These are phyloP conservation scores for Blastobotrys muscicola DNA, from an alignment of 805 yeast species.

Conservation along the genomic window DNA sequence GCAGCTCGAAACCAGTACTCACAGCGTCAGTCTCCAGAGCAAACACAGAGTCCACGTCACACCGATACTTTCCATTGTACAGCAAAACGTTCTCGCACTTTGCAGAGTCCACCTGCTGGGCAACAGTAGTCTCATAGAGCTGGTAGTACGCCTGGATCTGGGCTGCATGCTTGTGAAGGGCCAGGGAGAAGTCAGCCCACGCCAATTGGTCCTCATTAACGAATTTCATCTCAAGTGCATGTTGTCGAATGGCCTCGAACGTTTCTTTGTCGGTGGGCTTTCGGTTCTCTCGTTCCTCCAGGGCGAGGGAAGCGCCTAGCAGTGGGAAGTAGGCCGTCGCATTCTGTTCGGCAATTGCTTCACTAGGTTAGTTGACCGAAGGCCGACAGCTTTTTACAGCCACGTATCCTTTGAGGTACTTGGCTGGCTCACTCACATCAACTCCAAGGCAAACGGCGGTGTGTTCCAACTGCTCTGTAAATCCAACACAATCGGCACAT, in stretches of 20 bases:
- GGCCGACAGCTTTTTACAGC: too few relatives aligned
- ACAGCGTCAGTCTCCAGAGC: slow-evolving; percentile 51
- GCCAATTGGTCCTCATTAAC: slow-evolving; percentile 11
- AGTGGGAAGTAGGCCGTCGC: slow-evolving; percentile 27
- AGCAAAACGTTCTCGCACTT: slow-evolving; percentile 39
- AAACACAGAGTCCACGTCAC: slow-evolving; percentile 64
- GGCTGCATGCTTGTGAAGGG: slow-evolving; percentile 46
- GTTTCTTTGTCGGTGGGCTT: slow-evolving; percentile 10
- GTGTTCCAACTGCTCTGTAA: slow-evolving; percentile 15
- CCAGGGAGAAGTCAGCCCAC: slow-evolving; percentile 35
- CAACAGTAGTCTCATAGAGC: slow-evolving; percentile 33
- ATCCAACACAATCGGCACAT: slow-evolving; percentile 5
- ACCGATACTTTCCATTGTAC: slow-evolving; percentile 45
- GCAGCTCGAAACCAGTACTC: slow-evolving; percentile 21
- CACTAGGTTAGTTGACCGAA: slow-evolving; percentile 20
- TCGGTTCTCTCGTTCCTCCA: slow-evolving; percentile 11
- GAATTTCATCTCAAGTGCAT: slow-evolving; percentile 12
- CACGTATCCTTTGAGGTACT: too few relatives aligned
- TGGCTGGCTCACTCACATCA: slow-evolving; percentile 14
- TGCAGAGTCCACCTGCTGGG: slow-evolving; percentile 29
- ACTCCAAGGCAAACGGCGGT: slow-evolving; percentile 12
- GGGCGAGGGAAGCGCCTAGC: slow-evolving; percentile 16
- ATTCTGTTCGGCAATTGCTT: slow-evolving; percentile 25
- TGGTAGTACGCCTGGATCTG: slow-evolving; percentile 55
- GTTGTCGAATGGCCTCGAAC: slow-evolving; percentile 14